These are phyloP conservation scores for Canavalia gladiata DNA, from an alignment of 306 rosid species.

Conservation along the genomic window DNA sequence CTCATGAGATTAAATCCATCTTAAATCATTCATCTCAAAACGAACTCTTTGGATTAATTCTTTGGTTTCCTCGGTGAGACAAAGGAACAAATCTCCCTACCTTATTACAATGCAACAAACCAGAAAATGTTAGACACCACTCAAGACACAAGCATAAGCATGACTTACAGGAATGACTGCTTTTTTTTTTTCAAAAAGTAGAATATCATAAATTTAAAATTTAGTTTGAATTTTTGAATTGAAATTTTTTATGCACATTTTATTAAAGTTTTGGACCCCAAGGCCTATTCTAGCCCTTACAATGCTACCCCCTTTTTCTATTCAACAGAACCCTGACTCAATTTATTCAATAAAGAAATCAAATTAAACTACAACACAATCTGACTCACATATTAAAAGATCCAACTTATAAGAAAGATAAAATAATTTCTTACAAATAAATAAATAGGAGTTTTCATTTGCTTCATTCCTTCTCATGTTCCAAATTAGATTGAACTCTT, in stretches of 20 bases:
- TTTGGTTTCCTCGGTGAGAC: not conserved
- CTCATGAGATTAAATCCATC: not conserved
- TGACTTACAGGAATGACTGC: not conserved
- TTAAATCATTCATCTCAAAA: not conserved
- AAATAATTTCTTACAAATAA: not conserved
- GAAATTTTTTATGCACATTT: not conserved
- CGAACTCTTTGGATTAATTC: not conserved
- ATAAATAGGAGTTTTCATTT: not conserved
- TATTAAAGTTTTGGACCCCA: not conserved
- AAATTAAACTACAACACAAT: conserved; percentile 12
- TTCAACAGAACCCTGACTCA: conserved; percentile 17
- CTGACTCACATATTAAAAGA: conserved; percentile 1
- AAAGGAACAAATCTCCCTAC: not conserved
- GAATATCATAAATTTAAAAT: not conserved
- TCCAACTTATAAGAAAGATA: conserved; percentile 17
- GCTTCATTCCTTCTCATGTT: conserved; percentile 22
- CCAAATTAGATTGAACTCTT: conserved; percentile 11
- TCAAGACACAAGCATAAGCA: not conserved
- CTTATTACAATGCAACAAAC: not conserved
- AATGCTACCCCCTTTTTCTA: conserved; percentile 9
- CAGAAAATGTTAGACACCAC: not conserved
- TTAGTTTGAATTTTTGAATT: not conserved
- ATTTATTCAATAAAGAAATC: not conserved
- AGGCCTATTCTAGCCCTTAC: conserved; percentile 1
- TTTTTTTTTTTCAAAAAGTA: not conserved